Evolutionary conservation across 2,329 filamentous ascomycete species (phyloP).

Genomic region (Aureobasidium sp.): DNA sequence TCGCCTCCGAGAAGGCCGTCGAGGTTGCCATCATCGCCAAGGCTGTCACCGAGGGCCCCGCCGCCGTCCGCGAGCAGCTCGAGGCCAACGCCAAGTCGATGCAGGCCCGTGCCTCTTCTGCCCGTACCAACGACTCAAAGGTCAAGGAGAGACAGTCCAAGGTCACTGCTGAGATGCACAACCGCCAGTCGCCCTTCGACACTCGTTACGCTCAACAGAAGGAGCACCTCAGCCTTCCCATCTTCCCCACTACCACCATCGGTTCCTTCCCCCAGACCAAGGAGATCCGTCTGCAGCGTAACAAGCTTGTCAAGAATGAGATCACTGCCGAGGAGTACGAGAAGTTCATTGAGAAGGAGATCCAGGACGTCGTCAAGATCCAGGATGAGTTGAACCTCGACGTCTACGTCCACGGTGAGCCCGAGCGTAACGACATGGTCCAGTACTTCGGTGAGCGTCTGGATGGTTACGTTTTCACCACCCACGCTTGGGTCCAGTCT

Average conservation of each 20-base stretch:
- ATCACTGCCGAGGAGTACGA: slow-evolving; percentile 90
- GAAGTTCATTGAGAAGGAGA: slow-evolving; percentile 99
- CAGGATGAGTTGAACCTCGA: slow-evolving; percentile 97
- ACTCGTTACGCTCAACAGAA: slow-evolving; percentile 79
- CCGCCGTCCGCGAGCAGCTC: slow-evolving; percentile 75
- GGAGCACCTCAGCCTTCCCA: slow-evolving; percentile 83
- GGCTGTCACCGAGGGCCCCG: slow-evolving; percentile 88
- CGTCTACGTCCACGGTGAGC: slow-evolving; percentile 96
- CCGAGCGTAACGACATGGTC: slow-evolving; percentile 99
- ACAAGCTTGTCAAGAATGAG: slow-evolving; percentile 98
- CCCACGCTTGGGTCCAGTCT: slow-evolving; percentile 96
- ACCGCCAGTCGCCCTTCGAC: slow-evolving; percentile 86
- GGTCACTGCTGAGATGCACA: slow-evolving; percentile 76
- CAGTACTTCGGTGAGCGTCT: slow-evolving; percentile 99
- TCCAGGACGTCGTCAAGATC: slow-evolving; percentile 86
- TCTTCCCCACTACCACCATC: slow-evolving; percentile 98
- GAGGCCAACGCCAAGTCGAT: slow-evolving; percentile 96
- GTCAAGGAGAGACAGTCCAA: slow-evolving; percentile 95
- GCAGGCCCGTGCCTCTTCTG: slow-evolving; percentile 82
- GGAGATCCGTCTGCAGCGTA: slow-evolving; percentile 92
- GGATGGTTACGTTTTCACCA: slow-evolving; percentile 96
- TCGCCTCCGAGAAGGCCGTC: slow-evolving; percentile 86
- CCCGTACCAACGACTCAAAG: slow-evolving; percentile 90
- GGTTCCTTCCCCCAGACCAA: slow-evolving; percentile 99
- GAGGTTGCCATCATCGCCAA: slow-evolving; percentile 93